These are phyloP conservation scores for Fusarium pseudoanthophilum DNA, from an alignment of 2,329 filamentous ascomycete species.

Conservation along the genomic window DNA sequence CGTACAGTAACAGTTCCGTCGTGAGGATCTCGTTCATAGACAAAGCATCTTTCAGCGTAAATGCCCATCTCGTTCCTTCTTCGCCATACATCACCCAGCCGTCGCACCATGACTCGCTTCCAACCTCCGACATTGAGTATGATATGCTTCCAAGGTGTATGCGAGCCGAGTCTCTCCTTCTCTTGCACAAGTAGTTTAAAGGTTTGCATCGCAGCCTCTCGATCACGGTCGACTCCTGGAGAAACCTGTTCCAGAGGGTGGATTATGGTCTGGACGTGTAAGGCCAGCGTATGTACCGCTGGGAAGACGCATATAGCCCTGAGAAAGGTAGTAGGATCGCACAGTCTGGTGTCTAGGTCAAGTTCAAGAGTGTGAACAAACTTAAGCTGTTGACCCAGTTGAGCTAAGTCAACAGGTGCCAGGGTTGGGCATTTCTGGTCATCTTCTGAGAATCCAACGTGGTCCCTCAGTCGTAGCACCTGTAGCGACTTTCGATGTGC, in stretches of 20 bases:
- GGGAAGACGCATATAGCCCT: constrained; percentile 53
- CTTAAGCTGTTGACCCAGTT: constrained; percentile 48
- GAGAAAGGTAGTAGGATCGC: constrained; percentile 53
- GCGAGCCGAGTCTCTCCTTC: constrained; percentile 36
- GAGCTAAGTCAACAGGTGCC: constrained; percentile 46
- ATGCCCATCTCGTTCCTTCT: constrained; percentile 54
- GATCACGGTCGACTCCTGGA: constrained; percentile 51
- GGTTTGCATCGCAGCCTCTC: constrained; percentile 49
- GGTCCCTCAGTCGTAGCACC: constrained; percentile 56
- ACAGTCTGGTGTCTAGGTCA: constrained; percentile 56
- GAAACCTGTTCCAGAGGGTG: constrained; percentile 46
- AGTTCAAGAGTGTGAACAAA: constrained; percentile 56
- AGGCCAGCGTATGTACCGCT: constrained; percentile 52
- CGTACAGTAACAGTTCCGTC: constrained; percentile 38
- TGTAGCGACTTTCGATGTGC: constrained; percentile 53
- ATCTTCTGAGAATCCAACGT: constrained; percentile 58
- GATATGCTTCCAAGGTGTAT: constrained; percentile 52
- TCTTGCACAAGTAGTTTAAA: constrained; percentile 49
- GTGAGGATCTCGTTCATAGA: constrained; percentile 48
- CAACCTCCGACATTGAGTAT: constrained; percentile 62
- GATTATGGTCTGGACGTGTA: constrained; percentile 59
- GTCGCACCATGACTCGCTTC: constrained; percentile 57
- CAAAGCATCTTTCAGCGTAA: constrained; percentile 60
- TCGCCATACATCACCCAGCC: constrained; percentile 55
- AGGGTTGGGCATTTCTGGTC: constrained; percentile 56